Evolutionary conservation across 2,329 filamentous ascomycete species (phyloP), one percentile per base, ranked within the genome.

Genomic region (Colletotrichum destructivum): DNA sequence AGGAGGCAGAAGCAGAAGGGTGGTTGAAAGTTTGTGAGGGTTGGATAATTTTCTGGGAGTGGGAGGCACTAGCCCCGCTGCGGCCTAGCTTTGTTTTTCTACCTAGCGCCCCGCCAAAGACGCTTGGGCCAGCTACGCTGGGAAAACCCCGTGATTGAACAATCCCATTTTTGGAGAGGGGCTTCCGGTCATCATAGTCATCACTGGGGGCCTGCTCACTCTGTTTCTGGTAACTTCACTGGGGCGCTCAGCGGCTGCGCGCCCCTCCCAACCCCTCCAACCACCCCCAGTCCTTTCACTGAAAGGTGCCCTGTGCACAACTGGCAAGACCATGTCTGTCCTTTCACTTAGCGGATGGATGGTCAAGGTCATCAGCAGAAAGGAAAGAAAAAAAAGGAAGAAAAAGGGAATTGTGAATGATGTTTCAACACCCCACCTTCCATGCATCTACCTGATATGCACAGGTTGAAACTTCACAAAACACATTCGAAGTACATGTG

Each of bases 41-140:
- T 80, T 84, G 80, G 80, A 81, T 79, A 84, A 83, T 84, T 84
- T 84, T 84, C 81, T 77, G 78, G 78, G 79, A 83, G 73, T 84
- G 82, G 80, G 83, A 81, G 75, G 66, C 76, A 79, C 82, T 84
- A 84, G 77, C 65, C 79, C 76, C 46, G 44, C 49, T 7, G n/a
- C 12, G 68, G 55, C 26, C 35, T 73, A 73, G 71, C 61, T 16
- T 64, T 23, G 35, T 44, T 56, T 64, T 71, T 55, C 62, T 42
- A 73, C 67, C 63, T 64, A 67, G 63, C 64, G 71, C 63, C 71
- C 71, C 70, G 66, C 70, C 66, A 66, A 64, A 66, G 38, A 56
- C 49, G 62, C 68, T 64, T 42, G 65, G 69, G 16, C 66, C 66
- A 69, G 13, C 6, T 26, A 6, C 5, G 18, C 59, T 54, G 63